Conservation (phyloP, 208 protist genomes). For the Tritrichomonas foetus region DNA sequence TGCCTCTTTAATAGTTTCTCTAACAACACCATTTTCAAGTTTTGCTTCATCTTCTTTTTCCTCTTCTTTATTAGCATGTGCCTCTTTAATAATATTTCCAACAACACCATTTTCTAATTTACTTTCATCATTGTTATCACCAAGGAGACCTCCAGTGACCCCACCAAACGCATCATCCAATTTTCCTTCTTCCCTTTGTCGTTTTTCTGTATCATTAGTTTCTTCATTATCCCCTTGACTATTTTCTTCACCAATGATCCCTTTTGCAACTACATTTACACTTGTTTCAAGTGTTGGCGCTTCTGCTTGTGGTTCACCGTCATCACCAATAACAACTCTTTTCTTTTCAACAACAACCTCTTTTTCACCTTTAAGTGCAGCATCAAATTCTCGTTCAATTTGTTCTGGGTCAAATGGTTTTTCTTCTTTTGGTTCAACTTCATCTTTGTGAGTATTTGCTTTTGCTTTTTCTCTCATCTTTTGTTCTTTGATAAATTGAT, state of each 20-base stretch:
- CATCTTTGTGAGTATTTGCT: neutral
- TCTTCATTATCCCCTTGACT: neutral
- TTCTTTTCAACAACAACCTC: neutral
- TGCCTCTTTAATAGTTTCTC: neutral
- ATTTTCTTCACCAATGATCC: neutral
- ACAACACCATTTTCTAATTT: neutral
- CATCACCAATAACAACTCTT: neutral
- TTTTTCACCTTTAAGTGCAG: neutral
- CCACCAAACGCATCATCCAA: neutral
- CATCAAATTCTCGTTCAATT: neutral
- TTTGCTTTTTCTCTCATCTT: constrained; percentile 17
- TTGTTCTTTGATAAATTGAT: constrained; percentile 15
- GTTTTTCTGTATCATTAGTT: neutral
- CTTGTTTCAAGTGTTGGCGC: too few species aligned
- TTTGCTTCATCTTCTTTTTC: neutral
- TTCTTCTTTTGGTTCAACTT: neutral
- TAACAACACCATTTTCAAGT: neutral
- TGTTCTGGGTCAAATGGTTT: neutral
- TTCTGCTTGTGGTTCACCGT: neutral
- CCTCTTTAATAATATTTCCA: neutral
- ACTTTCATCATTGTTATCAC: too few species aligned
- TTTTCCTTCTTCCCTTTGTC: neutral
- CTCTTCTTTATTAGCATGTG: neutral
- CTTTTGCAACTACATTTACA: too few species aligned
- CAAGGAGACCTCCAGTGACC: neutral